Base-by-base conservation (phyloP, 2,329 filamentous ascomycete species). In the Ambrosiella cleistominuta region DNA sequence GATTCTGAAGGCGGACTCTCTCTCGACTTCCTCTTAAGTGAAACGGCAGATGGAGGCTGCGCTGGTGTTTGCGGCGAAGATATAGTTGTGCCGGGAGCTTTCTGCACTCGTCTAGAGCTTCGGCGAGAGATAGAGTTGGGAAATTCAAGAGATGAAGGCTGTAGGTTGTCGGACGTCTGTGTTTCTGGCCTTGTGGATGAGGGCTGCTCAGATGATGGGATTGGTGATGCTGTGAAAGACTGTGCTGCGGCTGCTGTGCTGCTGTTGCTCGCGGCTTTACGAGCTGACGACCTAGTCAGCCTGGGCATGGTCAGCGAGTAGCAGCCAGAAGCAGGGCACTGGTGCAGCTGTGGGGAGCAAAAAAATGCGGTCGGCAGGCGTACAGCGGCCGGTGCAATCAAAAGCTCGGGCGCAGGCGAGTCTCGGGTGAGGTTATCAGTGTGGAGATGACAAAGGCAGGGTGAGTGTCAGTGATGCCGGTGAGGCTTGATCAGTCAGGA, bases 231-330 rank as follows among this genome's bases (percentile, higher is more conserved):
- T 40, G 52, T 13, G 39, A 13, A 57, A 56, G 59, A 45, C 47
- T 55, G 56, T 49, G 74, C 69, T 66, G 73, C 72, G 65, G 72
- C 73, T 72, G 74, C 72, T 68, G 75, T 42, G 15, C 42, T 75
- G 68, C 71, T 80, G 15, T 54, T 75, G 68, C 71, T 80, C 69
- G 87, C 85, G 75, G 87, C 87, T 80, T 88, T 83, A 77, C 89
- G 89, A 75, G 90, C 86, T 72, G 90, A 85, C 68, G 90, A 93
- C 77, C 91, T 88, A 78, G 91, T 96, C 68, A 93, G 83, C 87
- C 90, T 96, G 80, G 83, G 76, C 59, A 61, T 61, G 52, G 58
- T 60, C 58, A 60, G 58, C 55, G 9, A 51, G 8, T 27, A 3
- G 47, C 47, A 51, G 27, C 47, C 19, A 51, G 47, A 17, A 17